phyloP scores from a whole-genome alignment of 805 yeast species.

The Saturnispora hagleri region DNA sequence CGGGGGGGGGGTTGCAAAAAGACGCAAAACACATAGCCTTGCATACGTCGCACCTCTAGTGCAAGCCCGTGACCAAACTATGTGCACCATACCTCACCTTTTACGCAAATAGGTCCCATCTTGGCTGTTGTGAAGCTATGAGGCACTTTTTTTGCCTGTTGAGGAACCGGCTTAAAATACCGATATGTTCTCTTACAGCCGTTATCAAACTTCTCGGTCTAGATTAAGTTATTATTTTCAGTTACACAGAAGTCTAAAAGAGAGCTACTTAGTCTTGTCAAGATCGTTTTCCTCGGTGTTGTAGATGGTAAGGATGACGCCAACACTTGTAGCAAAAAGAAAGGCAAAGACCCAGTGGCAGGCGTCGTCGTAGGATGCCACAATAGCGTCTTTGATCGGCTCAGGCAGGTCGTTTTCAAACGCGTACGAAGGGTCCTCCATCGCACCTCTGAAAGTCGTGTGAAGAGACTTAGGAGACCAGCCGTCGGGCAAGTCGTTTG shows the following conservation, averaged over 20 bases:
- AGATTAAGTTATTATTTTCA: neutral
- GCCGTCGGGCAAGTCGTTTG: neutral
- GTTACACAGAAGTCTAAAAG: neutral
- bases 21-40: too few relatives aligned
- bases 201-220: neutral
- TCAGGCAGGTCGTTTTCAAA: conserved; percentile 20
- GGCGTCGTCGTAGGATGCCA: conserved; percentile 40
- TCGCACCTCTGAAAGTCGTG: conserved; percentile 8
- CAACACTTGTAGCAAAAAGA: conserved; percentile 15
- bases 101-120: too few relatives aligned
- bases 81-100: too few relatives aligned
- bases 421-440: conserved; percentile 21
- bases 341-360: conserved; percentile 47
- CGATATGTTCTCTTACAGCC: neutral
- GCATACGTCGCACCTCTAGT: too few relatives aligned
- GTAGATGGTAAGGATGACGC: conserved; percentile 8
- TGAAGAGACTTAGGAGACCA: conserved; percentile 7
- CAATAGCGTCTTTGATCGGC: conserved; percentile 33
- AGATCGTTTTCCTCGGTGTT: conserved; percentile 13
- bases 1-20: neutral
- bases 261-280: neutral
- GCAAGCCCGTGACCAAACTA: too few relatives aligned
- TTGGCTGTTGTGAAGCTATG: too few relatives aligned
- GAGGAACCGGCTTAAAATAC: too few relatives aligned
- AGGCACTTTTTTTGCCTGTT: too few relatives aligned